Percentiles rank a stretch among this genome's conserved stretches.
phyloP scores from a whole-genome alignment of 495 filamentous ascomycete species.

The Penicillium coffeae region DNA sequence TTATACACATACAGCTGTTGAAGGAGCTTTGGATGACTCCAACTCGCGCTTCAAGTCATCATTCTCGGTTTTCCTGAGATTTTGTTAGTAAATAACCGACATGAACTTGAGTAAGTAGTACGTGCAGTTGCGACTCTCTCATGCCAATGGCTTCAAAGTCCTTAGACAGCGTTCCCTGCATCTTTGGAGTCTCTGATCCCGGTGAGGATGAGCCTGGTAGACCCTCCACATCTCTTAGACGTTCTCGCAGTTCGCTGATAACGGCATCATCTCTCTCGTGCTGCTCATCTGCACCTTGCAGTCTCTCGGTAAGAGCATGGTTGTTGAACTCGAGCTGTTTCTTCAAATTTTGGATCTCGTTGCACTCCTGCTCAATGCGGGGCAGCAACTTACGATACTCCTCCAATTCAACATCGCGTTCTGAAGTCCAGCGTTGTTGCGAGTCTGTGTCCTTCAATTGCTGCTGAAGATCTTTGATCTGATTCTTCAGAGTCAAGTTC shows the following conservation, averaged over 20 bases:
- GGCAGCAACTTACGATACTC: slow-evolving; percentile 56
- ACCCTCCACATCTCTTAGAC: slow-evolving; percentile 48
- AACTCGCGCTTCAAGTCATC: slow-evolving; percentile 41
- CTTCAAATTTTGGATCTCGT: slow-evolving; percentile 54
- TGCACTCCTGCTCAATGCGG: slow-evolving; percentile 59
- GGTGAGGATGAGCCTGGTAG: slow-evolving; percentile 40
- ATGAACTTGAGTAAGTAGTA: neutral
- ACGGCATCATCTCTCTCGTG: slow-evolving; percentile 52
- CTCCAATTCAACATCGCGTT: slow-evolving; percentile 53
- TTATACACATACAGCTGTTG: slow-evolving; percentile 20
- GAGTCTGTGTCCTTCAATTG: slow-evolving; percentile 53
- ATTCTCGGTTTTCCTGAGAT: slow-evolving; percentile 38
- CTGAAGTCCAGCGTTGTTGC: slow-evolving; percentile 40
- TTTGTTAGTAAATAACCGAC: slow-evolving; percentile 12
- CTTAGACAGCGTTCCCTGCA: slow-evolving; percentile 43
- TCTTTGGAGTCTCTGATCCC: slow-evolving; percentile 36
- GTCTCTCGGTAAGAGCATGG: slow-evolving; percentile 50
- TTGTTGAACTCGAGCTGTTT: slow-evolving; percentile 58
- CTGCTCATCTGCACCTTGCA: slow-evolving; percentile 51
- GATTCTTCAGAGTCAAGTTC: slow-evolving; percentile 58
- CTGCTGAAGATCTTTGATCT: slow-evolving; percentile 54
- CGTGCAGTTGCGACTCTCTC: slow-evolving; percentile 39
- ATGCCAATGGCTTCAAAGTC: slow-evolving; percentile 44
- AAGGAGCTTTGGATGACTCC: slow-evolving; percentile 33
- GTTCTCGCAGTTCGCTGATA: slow-evolving; percentile 52